Evolutionary conservation across 768 basidiomycete species (phyloP).

Genomic region (Rhodotorula diobovata): DNA sequence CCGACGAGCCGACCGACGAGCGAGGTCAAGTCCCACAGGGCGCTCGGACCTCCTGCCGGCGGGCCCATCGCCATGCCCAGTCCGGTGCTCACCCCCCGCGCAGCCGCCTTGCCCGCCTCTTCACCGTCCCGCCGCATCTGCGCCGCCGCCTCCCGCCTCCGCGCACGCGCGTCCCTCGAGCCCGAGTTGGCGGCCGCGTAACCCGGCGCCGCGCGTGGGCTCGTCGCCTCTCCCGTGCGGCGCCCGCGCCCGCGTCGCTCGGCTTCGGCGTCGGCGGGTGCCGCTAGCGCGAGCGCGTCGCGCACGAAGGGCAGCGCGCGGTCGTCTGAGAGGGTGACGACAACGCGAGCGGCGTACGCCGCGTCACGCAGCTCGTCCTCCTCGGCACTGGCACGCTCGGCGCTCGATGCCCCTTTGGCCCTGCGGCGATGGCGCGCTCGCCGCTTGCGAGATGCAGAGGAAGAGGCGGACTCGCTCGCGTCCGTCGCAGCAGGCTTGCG

Average conservation of each 20-base stretch:
- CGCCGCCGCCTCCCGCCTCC: neutral
- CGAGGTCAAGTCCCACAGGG: conserved; percentile 2
- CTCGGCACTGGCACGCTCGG: neutral
- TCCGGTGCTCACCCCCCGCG: neutral
- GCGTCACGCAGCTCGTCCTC: neutral
- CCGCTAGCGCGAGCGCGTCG: conserved; percentile 19
- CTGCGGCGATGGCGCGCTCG: neutral
- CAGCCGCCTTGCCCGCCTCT: neutral
- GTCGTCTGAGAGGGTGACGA: conserved; percentile 35
- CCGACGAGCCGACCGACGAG: conserved; percentile 14
- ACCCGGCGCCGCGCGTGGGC: neutral
- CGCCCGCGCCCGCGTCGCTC: neutral
- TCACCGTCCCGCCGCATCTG: neutral
- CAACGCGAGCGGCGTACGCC: conserved; percentile 8
- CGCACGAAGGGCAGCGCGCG: conserved; percentile 31
- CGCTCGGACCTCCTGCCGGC: neutral
- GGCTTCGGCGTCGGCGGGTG: neutral
- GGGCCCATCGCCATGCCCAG: conserved; percentile 27
- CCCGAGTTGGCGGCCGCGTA: neutral
- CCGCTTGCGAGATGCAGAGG: no score
- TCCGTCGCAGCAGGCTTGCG: neutral
- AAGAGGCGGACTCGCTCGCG: neutral
- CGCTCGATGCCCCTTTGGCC: neutral
- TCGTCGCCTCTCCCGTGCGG: neutral
- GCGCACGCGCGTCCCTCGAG: conserved; percentile 11